phyloP scores from a whole-genome alignment of 805 yeast genomes.

The Cyberlindnera xishuangbannaensis region DNA sequence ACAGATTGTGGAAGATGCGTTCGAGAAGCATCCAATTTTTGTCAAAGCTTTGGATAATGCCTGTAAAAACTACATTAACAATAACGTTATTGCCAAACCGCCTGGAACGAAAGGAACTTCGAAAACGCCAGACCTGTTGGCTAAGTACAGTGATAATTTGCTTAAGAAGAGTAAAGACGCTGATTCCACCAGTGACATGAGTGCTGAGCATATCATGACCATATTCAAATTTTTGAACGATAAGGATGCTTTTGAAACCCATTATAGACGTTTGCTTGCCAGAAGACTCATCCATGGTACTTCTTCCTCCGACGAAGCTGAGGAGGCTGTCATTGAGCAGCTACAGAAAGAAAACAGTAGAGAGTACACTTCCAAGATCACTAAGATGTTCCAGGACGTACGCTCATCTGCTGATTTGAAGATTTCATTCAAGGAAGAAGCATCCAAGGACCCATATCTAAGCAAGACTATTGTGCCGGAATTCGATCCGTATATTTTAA shows the following conservation, averaged over 20 bases:
- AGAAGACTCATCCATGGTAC: conserved; percentile 84
- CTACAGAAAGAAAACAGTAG: conserved; percentile 84
- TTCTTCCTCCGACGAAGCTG: conserved; percentile 74
- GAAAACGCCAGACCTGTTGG: conserved; percentile 88
- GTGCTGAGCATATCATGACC: conserved; percentile 78
- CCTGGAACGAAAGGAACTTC: conserved; percentile 38
- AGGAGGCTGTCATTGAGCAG: conserved; percentile 77
- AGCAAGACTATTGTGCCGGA: conserved; percentile 35
- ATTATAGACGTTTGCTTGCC: conserved; percentile 84
- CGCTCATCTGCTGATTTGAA: conserved; percentile 75
- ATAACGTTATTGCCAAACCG: conserved; percentile 68
- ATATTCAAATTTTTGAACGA: conserved; percentile 85
- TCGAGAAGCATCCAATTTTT: conserved; percentile 69
- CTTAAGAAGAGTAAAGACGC: conserved; percentile 68
- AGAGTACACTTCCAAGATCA: conserved; percentile 90
- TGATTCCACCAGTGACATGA: conserved; percentile 65
- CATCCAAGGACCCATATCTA: conserved; percentile 31
- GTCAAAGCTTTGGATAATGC: conserved; percentile 87
- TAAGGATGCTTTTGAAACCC: conserved; percentile 91
- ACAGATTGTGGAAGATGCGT: conserved; percentile 57
- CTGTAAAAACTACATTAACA: conserved; percentile 77
- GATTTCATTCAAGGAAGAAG: conserved; percentile 44
- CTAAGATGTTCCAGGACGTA: conserved; percentile 95
- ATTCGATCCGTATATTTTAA: conserved; percentile 72
- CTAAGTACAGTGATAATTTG: conserved; percentile 80